phyloP scores from a whole-genome alignment of 805 yeast species.

The Isabelozyma rhagii region DNA sequence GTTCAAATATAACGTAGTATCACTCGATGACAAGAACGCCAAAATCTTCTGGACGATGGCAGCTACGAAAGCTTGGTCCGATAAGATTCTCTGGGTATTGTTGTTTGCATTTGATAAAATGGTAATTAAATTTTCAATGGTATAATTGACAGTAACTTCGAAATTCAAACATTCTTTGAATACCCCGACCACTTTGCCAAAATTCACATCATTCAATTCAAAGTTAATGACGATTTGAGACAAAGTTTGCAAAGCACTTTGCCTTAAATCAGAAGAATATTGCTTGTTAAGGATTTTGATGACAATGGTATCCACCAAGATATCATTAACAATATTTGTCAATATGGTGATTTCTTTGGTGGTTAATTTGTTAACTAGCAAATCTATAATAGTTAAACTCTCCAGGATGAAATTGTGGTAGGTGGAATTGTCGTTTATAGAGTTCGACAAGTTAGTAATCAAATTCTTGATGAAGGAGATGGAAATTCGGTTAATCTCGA shows the following conservation, averaged over 20 bases:
- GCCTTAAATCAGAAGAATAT: slow-evolving; percentile 28
- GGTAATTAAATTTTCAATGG: slow-evolving; percentile 21
- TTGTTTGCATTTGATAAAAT: slow-evolving; percentile 7
- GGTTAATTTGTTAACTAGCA: slow-evolving; percentile 10
- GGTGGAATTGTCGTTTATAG: slow-evolving; percentile 21
- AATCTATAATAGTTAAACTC: slow-evolving; percentile 18
- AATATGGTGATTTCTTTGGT: slow-evolving; percentile 2
- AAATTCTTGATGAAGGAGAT: slow-evolving; percentile 15
- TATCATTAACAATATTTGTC: not conserved
- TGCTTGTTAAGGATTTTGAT: slow-evolving; percentile 16
- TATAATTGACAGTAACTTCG: slow-evolving; percentile 23
- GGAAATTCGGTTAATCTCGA: slow-evolving; percentile 12
- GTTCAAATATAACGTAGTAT: slow-evolving; percentile 19
- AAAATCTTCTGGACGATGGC: slow-evolving; percentile 15
- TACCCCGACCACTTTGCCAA: slow-evolving; percentile 7
- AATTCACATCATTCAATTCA: slow-evolving; percentile 5
- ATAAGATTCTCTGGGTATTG: slow-evolving; percentile 8
- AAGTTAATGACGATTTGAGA: slow-evolving; percentile 15
- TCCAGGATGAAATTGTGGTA: slow-evolving; percentile 26
- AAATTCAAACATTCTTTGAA: slow-evolving; percentile 20
- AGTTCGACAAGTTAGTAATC: slow-evolving; percentile 17
- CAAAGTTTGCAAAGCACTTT: slow-evolving; percentile 19
- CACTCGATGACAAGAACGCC: slow-evolving; percentile 22
- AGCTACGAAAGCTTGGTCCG: slow-evolving; percentile 9
- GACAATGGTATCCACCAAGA: slow-evolving; percentile 15